Conservation (phyloP, 768 basidiomycete genomes). For the Pisolithus tinctorius region DNA sequence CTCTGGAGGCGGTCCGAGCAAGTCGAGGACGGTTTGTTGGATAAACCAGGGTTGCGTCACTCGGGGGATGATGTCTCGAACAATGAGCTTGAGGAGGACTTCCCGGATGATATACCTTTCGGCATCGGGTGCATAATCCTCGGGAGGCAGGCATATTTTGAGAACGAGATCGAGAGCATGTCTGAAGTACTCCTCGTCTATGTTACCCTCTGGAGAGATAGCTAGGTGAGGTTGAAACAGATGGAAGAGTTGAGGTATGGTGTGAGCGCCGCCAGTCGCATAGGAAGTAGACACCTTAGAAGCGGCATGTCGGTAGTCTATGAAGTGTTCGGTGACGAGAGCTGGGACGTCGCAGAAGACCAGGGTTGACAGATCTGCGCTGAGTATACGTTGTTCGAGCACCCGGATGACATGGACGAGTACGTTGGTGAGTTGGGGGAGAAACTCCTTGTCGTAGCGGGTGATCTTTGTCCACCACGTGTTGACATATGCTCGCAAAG, state of each 20-base stretch:
- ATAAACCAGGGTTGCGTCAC: conserved; percentile 90
- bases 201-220: conserved; percentile 51
- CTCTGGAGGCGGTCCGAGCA: conserved; percentile 45
- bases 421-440: conserved; percentile 61
- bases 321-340: conserved; percentile 68
- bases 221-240: conserved; percentile 83
- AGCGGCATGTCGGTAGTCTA: conserved; percentile 66
- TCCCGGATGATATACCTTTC: conserved; percentile 85
- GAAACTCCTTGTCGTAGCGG: conserved; percentile 76
- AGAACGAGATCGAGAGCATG: conserved; percentile 75
- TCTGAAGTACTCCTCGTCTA: conserved; percentile 74
- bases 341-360: conserved; percentile 57
- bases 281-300: conserved; percentile 64
- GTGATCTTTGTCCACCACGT: conserved; percentile 86
- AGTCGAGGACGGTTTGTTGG: conserved; percentile 58
- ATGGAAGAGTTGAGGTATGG: conserved; percentile 67
- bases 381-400: conserved; percentile 51
- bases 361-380: conserved; percentile 53
- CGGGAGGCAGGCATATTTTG: conserved; percentile 60
- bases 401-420: conserved; percentile 50
- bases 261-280: conserved; percentile 56
- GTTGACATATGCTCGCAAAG: conserved; percentile 69
- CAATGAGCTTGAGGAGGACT: conserved; percentile 69
- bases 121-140: conserved; percentile 65
- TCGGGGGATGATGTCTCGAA: conserved; percentile 60